Percentiles rank a stretch among this genome's conserved stretches.
phyloP scores from a whole-genome alignment of 768 basidiomycete genomes.

The Lentinula sp. region DNA sequence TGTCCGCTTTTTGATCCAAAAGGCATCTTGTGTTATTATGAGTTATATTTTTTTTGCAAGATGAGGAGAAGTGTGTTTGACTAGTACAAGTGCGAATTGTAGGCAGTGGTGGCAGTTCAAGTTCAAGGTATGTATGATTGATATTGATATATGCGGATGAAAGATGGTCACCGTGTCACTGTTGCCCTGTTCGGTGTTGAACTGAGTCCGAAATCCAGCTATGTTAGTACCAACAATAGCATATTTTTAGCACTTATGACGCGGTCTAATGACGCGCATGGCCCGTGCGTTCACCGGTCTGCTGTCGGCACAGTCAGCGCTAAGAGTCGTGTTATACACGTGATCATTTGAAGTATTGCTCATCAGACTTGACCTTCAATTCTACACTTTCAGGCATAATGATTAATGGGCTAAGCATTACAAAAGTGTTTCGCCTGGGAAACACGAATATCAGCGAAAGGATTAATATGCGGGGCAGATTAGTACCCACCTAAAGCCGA shows the following conservation, averaged over 20 bases:
- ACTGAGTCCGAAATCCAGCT: neutral
- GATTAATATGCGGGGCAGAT: neutral
- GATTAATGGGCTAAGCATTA: slow-evolving; percentile 8
- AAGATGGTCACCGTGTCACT: neutral
- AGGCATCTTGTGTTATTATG: neutral
- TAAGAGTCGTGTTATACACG: neutral
- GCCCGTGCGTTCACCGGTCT: neutral
- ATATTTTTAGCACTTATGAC: neutral
- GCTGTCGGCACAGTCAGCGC: neutral
- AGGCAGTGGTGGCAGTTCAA: neutral
- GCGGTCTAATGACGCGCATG: neutral
- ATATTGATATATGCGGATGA: neutral
- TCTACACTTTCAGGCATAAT: too few species aligned
- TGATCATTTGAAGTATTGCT: neutral
- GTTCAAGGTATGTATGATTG: neutral
- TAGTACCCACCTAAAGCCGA: slow-evolving; percentile 65
- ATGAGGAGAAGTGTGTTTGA: neutral
- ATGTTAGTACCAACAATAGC: neutral
- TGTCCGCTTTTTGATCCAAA: neutral
- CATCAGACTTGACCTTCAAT: too few species aligned
- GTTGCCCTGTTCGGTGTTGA: neutral
- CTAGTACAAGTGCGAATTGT: neutral
- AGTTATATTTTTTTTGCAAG: neutral
- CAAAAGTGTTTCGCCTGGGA: slow-evolving; percentile 37
- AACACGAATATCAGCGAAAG: neutral